Conservation (phyloP, 768 basidiomycete species). For the Grammothele lineata region DNA sequence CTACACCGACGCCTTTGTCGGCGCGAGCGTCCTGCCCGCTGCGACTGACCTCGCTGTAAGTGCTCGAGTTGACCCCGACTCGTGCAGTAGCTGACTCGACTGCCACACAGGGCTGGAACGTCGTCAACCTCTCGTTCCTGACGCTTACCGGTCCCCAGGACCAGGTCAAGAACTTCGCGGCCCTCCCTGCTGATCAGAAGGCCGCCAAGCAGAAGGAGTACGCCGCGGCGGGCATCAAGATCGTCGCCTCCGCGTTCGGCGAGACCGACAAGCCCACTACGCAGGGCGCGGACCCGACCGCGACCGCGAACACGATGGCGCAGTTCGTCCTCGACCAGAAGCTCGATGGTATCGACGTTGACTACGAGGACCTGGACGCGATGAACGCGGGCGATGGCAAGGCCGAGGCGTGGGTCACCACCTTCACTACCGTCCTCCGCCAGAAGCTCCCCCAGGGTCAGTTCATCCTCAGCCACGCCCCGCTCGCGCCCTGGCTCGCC, state of each 20-base stretch:
- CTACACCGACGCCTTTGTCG: too few relatives aligned
- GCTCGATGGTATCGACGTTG: constrained; percentile 22
- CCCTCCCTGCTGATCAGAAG: constrained; percentile 5
- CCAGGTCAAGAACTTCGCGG: constrained; percentile 3
- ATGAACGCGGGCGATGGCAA: constrained; percentile 15
- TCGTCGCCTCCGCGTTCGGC: constrained; percentile 21
- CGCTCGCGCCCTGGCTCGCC: constrained; percentile 23
- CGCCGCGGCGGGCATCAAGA: constrained; percentile 18
- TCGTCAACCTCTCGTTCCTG: too few relatives aligned
- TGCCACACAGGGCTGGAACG: too few relatives aligned
- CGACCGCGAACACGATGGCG: constrained; percentile 30
- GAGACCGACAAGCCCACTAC: constrained; percentile 27
- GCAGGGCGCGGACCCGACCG: constrained; percentile 24
- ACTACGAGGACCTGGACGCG: constrained; percentile 21
- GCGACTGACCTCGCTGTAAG: too few relatives aligned
- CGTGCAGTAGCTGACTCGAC: too few relatives aligned
- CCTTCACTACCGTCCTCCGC: constrained; percentile 20
- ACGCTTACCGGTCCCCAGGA: constrained; percentile 8
- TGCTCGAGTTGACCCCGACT: too few relatives aligned
- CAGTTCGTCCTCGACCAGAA: constrained; percentile 29
- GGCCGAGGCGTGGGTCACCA: constrained; percentile 19
- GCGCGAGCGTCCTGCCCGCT: too few relatives aligned
- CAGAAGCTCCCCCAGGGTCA: constrained; percentile 19
- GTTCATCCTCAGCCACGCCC: constrained; percentile 19
- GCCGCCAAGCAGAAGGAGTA: constrained; percentile 18